These are phyloP conservation scores for Linaria vulgaris DNA, from an alignment of 257 asterid genomes.

Conservation along the genomic window DNA sequence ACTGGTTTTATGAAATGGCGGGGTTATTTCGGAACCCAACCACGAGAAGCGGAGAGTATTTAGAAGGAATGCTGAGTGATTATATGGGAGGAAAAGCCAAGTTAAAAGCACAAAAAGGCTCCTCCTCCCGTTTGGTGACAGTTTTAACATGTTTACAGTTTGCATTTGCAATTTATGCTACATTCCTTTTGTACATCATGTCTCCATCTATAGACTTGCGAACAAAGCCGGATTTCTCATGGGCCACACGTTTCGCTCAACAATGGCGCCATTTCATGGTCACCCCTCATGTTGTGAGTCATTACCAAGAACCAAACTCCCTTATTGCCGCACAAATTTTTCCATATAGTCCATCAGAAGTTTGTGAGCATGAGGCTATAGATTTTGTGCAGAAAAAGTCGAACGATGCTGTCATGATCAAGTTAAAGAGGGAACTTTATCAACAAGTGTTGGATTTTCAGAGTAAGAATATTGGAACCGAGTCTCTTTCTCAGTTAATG, in stretches of 20 bases:
- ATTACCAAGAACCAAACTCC: conserved; percentile 40
- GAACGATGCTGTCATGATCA: conserved; percentile 64
- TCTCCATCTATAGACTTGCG: conserved; percentile 68
- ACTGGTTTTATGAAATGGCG: conserved; percentile 27
- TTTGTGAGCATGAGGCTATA: conserved; percentile 73
- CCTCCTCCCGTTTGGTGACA: conserved; percentile 53
- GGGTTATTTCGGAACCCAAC: conserved; percentile 39
- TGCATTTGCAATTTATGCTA: conserved; percentile 84
- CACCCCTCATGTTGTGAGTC: conserved; percentile 52
- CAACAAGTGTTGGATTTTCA: conserved; percentile 63
- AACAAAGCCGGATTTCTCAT: conserved; percentile 66
- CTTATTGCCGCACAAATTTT: conserved; percentile 18
- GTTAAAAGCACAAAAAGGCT: conserved; percentile 36
- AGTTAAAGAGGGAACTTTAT: conserved; percentile 70
- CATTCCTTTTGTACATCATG: conserved; percentile 75
- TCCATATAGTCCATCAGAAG: conserved; percentile 37
- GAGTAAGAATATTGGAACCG: conserved; percentile 40
- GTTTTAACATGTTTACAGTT: conserved; percentile 74
- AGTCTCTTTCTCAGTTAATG: conserved; percentile 60
- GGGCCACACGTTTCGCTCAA: conserved; percentile 66
- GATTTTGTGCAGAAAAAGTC: conserved; percentile 84
- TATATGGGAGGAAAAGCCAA: conserved; percentile 58
- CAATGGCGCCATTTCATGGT: conserved; percentile 67
- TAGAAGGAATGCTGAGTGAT: conserved; percentile 78
- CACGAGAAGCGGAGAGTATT: conserved; percentile 56